Evolutionary conservation across 345 rosid genomes (phyloP), one percentile per base, ranked within the genome.

Genomic region (Noccaea caerulescens): DNA sequence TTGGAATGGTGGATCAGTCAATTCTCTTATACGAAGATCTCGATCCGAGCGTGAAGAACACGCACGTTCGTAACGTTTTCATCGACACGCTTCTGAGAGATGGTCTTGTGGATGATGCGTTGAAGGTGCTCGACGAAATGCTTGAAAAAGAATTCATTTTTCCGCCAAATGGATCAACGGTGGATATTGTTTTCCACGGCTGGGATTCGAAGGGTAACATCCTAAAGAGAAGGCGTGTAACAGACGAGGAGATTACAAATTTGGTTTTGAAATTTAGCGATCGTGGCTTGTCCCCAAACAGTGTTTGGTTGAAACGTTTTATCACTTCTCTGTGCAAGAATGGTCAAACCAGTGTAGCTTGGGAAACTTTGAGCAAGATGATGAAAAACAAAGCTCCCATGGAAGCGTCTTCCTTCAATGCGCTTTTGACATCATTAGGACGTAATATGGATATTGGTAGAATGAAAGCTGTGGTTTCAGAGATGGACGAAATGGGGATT

Each of bases 71-170:
- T 52, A 82, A 88, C 68, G 71, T 66, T 27, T 69, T 80, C 33
- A 66, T 87, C 1, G 60, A 63, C 3, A 46, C 39, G 36, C 5
- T 83, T 9, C 5, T 84, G 7, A 47, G 68, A 34, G 69, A 16
- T 33, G 87, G 86, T 14, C 80, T 82, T 27, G 57, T 72, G 2
- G 81, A 78, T 5, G 67, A 79, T 63, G 95, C 92, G 9, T 59
- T 85, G 55, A 82, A 85, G 69, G 76, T 86, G 88, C 82, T 91
- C 83, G 93, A 84, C 36, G 91, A 84, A 88, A 88, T 91, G 97
- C 84, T 84, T 41, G 73, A 80, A 4, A 66, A 33, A 2, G 74
- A 60, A n/a, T 61, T 82, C 4, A 41, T 70, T 45, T 78, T 51
- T 53, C 72, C 57, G 12, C 85, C 87, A 0, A 58, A 86, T 68